These are phyloP conservation scores for Gyrodon lividus DNA, from an alignment of 768 basidiomycete genomes.

Conservation along the genomic window DNA sequence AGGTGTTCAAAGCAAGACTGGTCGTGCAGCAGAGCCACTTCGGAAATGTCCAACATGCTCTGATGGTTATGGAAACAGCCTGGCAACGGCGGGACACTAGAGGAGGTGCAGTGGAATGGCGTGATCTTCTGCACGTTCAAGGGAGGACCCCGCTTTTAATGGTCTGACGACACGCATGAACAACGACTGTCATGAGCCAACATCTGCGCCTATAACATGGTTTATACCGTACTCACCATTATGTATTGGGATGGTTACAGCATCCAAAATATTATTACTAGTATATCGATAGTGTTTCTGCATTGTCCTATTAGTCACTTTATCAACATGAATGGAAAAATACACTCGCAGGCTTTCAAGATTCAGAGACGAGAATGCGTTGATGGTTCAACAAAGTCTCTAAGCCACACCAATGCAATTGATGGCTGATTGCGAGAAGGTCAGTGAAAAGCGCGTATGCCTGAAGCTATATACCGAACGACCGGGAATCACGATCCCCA, in stretches of 20 bases:
- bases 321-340: constrained; percentile 1
- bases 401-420: background rate
- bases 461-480: constrained; percentile 28
- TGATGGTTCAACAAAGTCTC: background rate
- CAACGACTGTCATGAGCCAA: background rate
- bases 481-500: constrained; percentile 27
- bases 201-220: background rate
- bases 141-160: constrained; percentile 30
- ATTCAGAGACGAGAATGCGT: background rate
- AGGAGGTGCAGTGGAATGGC: constrained; percentile 56
- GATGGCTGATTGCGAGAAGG: background rate
- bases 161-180: constrained; percentile 19
- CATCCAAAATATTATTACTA: constrained; percentile 11
- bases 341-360: background rate
- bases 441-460: constrained; percentile 2
- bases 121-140: constrained; percentile 45
- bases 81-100: constrained; percentile 66
- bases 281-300: constrained; percentile 15
- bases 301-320: constrained; percentile 11
- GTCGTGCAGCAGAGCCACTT: constrained; percentile 53
- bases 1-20: constrained; percentile 58
- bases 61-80: constrained; percentile 62
- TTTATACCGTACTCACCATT: constrained; percentile 20
- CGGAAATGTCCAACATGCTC: constrained; percentile 58
- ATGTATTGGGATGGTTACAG: constrained; percentile 9